Conservation (phyloP, 2,329 filamentous ascomycete species). For the Aureobasidium sp. region DNA sequence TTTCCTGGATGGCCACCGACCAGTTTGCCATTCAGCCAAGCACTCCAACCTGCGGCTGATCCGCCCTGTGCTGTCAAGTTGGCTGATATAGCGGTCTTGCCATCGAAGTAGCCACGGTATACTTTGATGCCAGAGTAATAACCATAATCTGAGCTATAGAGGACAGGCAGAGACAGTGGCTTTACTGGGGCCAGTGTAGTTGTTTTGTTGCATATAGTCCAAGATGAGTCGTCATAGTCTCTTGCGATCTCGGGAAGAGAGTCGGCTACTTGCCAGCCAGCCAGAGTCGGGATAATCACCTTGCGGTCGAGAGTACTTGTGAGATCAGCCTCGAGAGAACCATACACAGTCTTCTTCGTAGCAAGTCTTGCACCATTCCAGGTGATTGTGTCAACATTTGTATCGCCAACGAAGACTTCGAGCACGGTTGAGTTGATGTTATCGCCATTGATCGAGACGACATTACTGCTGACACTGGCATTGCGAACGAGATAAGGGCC, state of each 20-base stretch:
- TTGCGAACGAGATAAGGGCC: slow-evolving; percentile 37
- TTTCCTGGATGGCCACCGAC: slow-evolving; percentile 50
- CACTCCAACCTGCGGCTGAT: slow-evolving; percentile 47
- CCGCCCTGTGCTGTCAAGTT: slow-evolving; percentile 47
- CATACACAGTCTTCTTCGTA: slow-evolving; percentile 30
- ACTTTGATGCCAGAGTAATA: slow-evolving; percentile 36
- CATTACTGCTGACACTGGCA: slow-evolving; percentile 30
- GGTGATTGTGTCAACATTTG: slow-evolving; percentile 26
- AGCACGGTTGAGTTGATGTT: slow-evolving; percentile 30
- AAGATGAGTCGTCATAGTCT: slow-evolving; percentile 41
- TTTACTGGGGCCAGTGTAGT: slow-evolving; percentile 30
- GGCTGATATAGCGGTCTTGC: slow-evolving; percentile 30
- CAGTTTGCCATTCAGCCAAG: slow-evolving; percentile 51
- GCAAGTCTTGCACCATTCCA: slow-evolving; percentile 34
- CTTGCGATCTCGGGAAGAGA: slow-evolving; percentile 42
- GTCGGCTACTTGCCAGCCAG: slow-evolving; percentile 42
- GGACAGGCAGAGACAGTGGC: slow-evolving; percentile 34
- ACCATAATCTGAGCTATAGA: slow-evolving; percentile 37
- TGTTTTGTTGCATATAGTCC: slow-evolving; percentile 35
- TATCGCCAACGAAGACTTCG: slow-evolving; percentile 33
- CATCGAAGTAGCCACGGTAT: slow-evolving; percentile 36
- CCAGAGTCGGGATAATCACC: slow-evolving; percentile 35
- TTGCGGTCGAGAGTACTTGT: slow-evolving; percentile 21
- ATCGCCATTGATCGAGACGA: slow-evolving; percentile 30
- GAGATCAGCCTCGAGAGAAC: slow-evolving; percentile 29